Base-by-base conservation (phyloP, 164 flowering plant species). In the Nelumbo lutea region DNA sequence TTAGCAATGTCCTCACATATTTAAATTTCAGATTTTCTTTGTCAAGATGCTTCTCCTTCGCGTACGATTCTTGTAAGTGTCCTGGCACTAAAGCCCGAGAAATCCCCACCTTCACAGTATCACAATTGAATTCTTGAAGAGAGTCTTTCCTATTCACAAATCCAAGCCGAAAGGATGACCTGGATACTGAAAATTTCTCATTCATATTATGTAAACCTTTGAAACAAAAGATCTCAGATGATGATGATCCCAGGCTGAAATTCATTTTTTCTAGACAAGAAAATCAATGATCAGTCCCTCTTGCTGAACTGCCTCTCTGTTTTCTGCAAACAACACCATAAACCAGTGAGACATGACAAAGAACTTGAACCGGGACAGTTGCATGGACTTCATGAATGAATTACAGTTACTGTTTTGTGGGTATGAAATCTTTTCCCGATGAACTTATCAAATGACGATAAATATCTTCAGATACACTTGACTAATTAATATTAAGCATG, bases 1-100 rank as follows among this genome's bases (percentile, higher is more conserved):
- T 86, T 86, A 96, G 76, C 88, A 96, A 82, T 42, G 99, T 95
- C 83, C 91, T 80, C 71, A 95, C 88, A 75, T 75, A 78, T 56
- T 85, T 81, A 46, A 80, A 72, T 82, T 80, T 84, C 66, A 48
- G 64, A 57, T 67, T 55, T 63, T 76, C 76, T 70, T 78, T 72
- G 40, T 79, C 63, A 7, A 68, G 41, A 56, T 58, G 68, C 65
- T 78, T 86, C 75, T 79, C 67, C 43, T 79, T 79, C 63, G 66
- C 52, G 65, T 59, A 73, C 3, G 81, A 70, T 65, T 82, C 91
- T 76, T 87, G 76, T 63, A 86, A 69, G 44, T 68, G 83, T 59
- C 80, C 83, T 43, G 83, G 83, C 62, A 81, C 70, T 74, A 85
- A 74, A 73, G 83, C 81, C 77, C 80, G 74, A 55, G 89, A 84